Percentiles rank a stretch among this genome's conserved stretches.
phyloP scores from a whole-genome alignment of 2,329 filamentous ascomycete species.

The Fusarium sp. region DNA sequence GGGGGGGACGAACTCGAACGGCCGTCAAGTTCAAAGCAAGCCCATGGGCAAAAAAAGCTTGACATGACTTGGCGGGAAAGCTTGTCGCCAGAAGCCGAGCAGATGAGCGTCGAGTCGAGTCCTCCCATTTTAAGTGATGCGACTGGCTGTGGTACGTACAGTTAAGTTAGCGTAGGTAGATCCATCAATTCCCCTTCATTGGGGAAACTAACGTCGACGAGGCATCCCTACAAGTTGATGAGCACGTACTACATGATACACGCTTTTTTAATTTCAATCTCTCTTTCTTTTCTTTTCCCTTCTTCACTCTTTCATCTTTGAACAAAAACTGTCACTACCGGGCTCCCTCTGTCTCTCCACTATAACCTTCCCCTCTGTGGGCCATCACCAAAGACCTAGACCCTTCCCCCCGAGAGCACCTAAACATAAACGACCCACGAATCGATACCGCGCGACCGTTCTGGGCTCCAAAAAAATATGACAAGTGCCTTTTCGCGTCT shows the following conservation, averaged over 20 bases:
- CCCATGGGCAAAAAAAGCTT: slow-evolving; percentile 19
- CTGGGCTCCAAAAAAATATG: neutral
- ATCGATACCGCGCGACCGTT: neutral
- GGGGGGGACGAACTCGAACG: neutral
- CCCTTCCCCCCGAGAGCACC: too few species aligned
- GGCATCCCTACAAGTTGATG: neutral
- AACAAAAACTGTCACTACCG: neutral
- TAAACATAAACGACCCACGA: neutral
- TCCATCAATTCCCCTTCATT: too few species aligned
- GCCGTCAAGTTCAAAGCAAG: slow-evolving; percentile 2
- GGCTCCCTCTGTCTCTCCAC: neutral
- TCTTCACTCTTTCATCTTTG: neutral
- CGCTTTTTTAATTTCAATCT: slow-evolving; percentile 2
- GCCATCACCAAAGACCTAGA: neutral
- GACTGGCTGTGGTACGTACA: neutral
- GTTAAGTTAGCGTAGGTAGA: too few species aligned
- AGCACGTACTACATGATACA: neutral
- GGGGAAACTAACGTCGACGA: neutral
- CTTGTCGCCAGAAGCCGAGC: slow-evolving; percentile 13
- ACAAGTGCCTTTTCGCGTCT: slow-evolving; percentile 1
- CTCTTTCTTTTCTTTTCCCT: neutral
- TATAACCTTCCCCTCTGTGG: neutral
- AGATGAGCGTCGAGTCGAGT: neutral
- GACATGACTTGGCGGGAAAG: slow-evolving; percentile 30
- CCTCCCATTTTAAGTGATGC: neutral